A percentile compares a stretch with the other conserved stretches of the same genome.
Conservation (phyloP, 2,329 filamentous ascomycete species). For the Dactylellina drechsleri region DNA sequence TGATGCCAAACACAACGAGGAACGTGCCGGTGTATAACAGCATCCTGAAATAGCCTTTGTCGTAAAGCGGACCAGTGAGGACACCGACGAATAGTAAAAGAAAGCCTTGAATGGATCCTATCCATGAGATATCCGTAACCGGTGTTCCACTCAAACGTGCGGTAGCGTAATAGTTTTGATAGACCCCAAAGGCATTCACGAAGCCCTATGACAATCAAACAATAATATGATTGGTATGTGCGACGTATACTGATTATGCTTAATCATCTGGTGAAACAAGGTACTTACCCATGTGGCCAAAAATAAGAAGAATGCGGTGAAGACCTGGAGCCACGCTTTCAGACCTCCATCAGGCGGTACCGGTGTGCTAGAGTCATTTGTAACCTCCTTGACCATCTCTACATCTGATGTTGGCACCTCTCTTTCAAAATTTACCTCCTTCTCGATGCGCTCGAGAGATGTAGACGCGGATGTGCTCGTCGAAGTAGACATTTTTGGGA, state of each 20-base stretch:
- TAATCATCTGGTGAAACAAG: neutral
- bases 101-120: constrained; percentile 65
- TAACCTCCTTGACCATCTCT: neutral
- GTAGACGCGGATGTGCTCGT: constrained; percentile 23
- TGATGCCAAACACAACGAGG: constrained; percentile 65
- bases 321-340: constrained; percentile 69
- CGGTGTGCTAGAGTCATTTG: constrained; percentile 16
- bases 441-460: constrained; percentile 40
- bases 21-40: constrained; percentile 63
- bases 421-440: constrained; percentile 16
- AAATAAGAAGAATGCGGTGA: constrained; percentile 67
- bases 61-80: constrained; percentile 65
- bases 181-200: constrained; percentile 63
- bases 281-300: constrained; percentile 67
- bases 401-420: constrained; percentile 9
- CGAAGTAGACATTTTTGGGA: constrained; percentile 17
- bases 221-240: neutral
- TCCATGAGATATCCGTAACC: constrained; percentile 63
- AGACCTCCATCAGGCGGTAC: constrained; percentile 65
- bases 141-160: constrained; percentile 53
- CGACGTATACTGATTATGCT: neutral
- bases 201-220: constrained; percentile 58
- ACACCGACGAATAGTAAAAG: constrained; percentile 64
- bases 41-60: constrained; percentile 64
- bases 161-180: constrained; percentile 64